Base-by-base conservation (phyloP, 805 yeast genomes). In the Zygosaccharomyces rouxii region DNA sequence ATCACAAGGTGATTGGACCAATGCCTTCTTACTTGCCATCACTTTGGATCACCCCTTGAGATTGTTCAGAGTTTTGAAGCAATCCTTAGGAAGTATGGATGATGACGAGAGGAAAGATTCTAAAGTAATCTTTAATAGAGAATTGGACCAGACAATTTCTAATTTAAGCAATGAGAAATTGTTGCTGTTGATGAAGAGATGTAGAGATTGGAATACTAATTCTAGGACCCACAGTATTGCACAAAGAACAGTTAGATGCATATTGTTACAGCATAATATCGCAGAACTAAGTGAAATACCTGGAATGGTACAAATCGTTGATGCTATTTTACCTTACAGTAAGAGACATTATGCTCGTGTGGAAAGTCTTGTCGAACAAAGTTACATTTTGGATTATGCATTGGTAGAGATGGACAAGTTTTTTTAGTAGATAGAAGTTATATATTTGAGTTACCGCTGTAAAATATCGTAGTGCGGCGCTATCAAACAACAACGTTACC, bases 141-240 rank as follows among this genome's bases (percentile, higher is more conserved):
- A 76, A 40, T 76, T 94, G 40, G 97, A 89, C 57, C 63, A 71
- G 13, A 78, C 84, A 9, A 77, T 94, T 37, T 71, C 76, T 4
- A 64, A 67, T 10, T 73, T 94, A 47, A 77, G 72, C 22, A 71
- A 78, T 29, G 84, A 80, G 1, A 86, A 85, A 59, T 67, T 90
- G 21, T 57, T 76, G 37, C 62, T 72, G 10, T 66, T 94, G 21
- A 77, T 94, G 65, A 79, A 79, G 60, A 82, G 95, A 59, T 74
- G 90, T 18, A 79, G 97, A 58, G 96, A 89, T 63, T 94, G 99
- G 99, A 94, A 94, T 65, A 84, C 95, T 39, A 92, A 89, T 66
- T 85, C 87, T 46, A 80, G 81, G 60, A 82, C 88, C 31, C 87
- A 87, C 60, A 80, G 78, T 44, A 78, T 88, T 48, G 86, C 96